These are phyloP conservation scores for Dactylellina sp. DNA, from an alignment of 2,329 filamentous ascomycete species.

Conservation along the genomic window DNA sequence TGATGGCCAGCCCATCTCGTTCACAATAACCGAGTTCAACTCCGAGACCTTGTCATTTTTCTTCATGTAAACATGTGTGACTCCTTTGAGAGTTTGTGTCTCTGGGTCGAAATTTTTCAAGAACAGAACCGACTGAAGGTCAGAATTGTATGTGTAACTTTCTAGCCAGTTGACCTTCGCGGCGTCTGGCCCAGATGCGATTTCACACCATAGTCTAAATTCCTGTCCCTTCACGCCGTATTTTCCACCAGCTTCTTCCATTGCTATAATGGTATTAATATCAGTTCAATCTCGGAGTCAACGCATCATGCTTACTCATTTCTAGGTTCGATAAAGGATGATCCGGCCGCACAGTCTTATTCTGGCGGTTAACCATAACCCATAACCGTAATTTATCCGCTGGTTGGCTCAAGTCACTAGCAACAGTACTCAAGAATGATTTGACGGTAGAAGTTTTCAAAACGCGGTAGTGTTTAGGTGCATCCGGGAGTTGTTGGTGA, in stretches of 20 bases:
- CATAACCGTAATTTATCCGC: conserved; percentile 81
- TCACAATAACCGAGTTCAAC: conserved; percentile 79
- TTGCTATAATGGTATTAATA: conserved; percentile 62
- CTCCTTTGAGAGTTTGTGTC: conserved; percentile 78
- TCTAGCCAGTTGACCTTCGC: conserved; percentile 61
- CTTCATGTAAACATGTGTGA: conserved; percentile 86
- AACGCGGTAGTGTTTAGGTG: conserved; percentile 77
- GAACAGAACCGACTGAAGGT: conserved; percentile 78
- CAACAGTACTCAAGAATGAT: conserved; percentile 79
- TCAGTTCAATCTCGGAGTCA: neutral
- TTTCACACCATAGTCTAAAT: conserved; percentile 89
- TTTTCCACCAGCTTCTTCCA: conserved; percentile 79
- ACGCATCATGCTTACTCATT: conserved; percentile 67
- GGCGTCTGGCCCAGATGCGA: conserved; percentile 73
- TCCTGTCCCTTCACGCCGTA: conserved; percentile 75
- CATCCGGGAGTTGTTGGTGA: conserved; percentile 69
- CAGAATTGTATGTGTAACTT: conserved; percentile 57
- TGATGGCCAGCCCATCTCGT: conserved; percentile 86
- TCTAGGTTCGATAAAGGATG: conserved; percentile 81
- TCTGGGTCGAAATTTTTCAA: conserved; percentile 90
- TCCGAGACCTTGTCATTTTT: conserved; percentile 90
- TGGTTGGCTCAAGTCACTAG: conserved; percentile 73
- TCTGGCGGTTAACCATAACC: conserved; percentile 98
- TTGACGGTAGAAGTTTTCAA: conserved; percentile 79
- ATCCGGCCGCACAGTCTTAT: conserved; percentile 93